Evolutionary conservation across 169 alveolate species (phyloP).

Genomic region (Babesia microti): DNA sequence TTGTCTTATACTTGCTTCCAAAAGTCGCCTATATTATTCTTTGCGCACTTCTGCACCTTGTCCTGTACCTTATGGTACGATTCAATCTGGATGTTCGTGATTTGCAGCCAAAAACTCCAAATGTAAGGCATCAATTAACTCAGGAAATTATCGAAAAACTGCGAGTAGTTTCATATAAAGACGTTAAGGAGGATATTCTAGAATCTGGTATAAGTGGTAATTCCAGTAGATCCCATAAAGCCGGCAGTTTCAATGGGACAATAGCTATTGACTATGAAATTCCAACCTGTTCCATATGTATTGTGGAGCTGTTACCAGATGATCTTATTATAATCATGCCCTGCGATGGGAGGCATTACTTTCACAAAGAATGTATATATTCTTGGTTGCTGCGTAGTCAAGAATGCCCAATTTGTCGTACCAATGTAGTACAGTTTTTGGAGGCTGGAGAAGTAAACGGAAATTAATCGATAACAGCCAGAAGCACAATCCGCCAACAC

Average conservation of each 20-base stretch:
- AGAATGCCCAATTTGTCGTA: conserved; percentile 61
- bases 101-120: too few relatives aligned
- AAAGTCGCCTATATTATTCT: conserved; percentile 17
- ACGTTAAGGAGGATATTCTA: too few relatives aligned
- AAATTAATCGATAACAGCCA: too few relatives aligned
- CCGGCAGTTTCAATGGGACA: not conserved
- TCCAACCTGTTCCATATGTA: conserved; percentile 20
- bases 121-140: too few relatives aligned
- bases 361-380: conserved; percentile 50
- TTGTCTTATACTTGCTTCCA: conserved; percentile 29
- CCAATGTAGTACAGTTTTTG: conserved; percentile 37
- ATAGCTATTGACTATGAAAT: conserved; percentile 10
- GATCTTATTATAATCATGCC: conserved; percentile 55
- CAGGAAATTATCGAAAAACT: conserved; percentile 29
- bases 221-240: not conserved
- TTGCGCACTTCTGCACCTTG: conserved; percentile 7
- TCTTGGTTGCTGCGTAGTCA: conserved; percentile 54
- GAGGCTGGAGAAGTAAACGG: conserved; percentile 8
- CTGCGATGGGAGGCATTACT: conserved; percentile 58
- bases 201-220: too few relatives aligned
- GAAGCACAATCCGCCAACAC: too few relatives aligned
- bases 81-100: not conserved
- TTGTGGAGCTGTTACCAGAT: conserved; percentile 35
- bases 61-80: conserved; percentile 9
- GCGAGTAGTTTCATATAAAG: conserved; percentile 35